phyloP scores from a whole-genome alignment of 2,329 filamentous ascomycete genomes.

The Hypoxylon sp. region DNA sequence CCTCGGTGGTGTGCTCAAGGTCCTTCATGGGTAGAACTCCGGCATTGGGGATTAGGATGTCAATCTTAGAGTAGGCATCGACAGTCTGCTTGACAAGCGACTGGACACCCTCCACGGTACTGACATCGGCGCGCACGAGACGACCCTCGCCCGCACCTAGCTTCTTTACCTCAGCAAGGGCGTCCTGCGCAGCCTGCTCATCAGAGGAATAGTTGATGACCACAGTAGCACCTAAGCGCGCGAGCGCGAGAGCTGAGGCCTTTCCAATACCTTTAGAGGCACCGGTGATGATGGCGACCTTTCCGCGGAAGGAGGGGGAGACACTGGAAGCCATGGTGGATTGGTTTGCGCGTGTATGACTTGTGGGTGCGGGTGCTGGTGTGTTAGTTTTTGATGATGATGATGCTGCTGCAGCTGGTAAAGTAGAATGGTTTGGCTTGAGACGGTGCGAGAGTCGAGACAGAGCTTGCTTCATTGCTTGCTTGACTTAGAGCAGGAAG shows the following conservation, averaged over 20 bases:
- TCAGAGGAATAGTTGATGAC: constrained; percentile 66
- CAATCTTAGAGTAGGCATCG: constrained; percentile 59
- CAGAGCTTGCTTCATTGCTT: constrained; percentile 27
- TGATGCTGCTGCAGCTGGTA: constrained; percentile 12
- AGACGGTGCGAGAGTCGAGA: constrained; percentile 25
- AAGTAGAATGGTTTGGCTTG: constrained; percentile 10
- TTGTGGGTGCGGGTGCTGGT: not conserved
- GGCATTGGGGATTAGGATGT: constrained; percentile 64
- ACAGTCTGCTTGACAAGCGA: constrained; percentile 60
- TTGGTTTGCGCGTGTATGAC: constrained; percentile 7
- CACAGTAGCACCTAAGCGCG: constrained; percentile 65
- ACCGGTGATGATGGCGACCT: constrained; percentile 55
- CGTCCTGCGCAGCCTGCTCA: constrained; percentile 57
- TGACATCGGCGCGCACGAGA: constrained; percentile 31
- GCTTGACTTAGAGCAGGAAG: constrained; percentile 8
- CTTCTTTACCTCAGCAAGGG: constrained; percentile 55
- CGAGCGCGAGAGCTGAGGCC: constrained; percentile 66
- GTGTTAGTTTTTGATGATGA: not conserved
- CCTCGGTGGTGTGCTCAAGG: constrained; percentile 49
- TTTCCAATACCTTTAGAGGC: constrained; percentile 66
- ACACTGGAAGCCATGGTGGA: constrained; percentile 26
- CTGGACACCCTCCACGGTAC: constrained; percentile 52
- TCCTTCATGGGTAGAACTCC: constrained; percentile 59
- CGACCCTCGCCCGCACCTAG: constrained; percentile 24
- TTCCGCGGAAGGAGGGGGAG: constrained; percentile 24